These are phyloP conservation scores for Papiliotrema flavescens DNA, from an alignment of 1,284 basidiomycete genomes.

Conservation along the genomic window DNA sequence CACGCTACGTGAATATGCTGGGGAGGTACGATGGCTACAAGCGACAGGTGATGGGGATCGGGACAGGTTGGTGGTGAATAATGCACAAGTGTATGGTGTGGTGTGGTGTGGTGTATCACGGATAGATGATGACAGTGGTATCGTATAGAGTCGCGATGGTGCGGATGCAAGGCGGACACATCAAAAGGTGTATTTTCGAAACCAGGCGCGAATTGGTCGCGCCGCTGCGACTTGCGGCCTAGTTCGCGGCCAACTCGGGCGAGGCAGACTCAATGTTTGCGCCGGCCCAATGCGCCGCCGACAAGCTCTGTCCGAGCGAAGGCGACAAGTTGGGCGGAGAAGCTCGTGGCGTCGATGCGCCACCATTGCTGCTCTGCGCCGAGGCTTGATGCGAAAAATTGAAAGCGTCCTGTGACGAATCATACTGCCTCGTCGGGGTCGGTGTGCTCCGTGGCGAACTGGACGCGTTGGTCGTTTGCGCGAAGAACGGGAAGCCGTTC, in stretches of 20 bases:
- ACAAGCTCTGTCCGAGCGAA: neutral
- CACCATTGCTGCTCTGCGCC: neutral
- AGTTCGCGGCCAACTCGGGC: neutral
- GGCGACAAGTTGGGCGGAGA: neutral
- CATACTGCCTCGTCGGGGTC: constrained; percentile 20
- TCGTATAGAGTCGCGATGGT: too few relatives aligned
- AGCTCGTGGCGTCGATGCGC: neutral
- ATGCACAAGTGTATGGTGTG: too few relatives aligned
- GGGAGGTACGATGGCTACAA: too few relatives aligned
- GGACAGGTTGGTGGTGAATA: too few relatives aligned
- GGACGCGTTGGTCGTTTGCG: constrained; percentile 5
- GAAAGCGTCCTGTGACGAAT: constrained; percentile 28
- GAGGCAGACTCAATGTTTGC: neutral
- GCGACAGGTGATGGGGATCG: too few relatives aligned
- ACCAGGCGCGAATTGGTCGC: neutral
- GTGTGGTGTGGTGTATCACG: too few relatives aligned
- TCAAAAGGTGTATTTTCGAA: neutral
- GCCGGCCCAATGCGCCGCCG: neutral
- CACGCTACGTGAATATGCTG: too few relatives aligned
- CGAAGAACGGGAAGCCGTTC: constrained; percentile 34
- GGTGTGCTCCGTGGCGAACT: constrained; percentile 23
- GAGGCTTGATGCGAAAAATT: constrained; percentile 6
- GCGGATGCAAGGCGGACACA: neutral
- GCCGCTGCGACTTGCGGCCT: neutral
- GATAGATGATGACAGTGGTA: too few relatives aligned